Evolutionary conservation across 345 rosid species (phyloP).

Genomic region (Cardamine occulta): DNA sequence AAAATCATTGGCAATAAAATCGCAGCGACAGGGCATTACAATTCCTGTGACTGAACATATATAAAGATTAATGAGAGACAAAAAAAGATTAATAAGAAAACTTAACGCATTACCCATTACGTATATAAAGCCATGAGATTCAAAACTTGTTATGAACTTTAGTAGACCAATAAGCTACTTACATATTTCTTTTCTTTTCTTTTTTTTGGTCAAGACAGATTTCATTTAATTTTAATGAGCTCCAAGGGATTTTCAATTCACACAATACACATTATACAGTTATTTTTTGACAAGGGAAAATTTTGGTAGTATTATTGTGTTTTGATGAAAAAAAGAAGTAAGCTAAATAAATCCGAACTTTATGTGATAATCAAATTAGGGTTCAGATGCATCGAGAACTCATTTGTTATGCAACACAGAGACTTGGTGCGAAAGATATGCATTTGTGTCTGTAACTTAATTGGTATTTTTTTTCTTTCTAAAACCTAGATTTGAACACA

Average conservation of each 20-base stretch:
- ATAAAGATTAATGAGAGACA: not conserved
- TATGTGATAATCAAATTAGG: not conserved
- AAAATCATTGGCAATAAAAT: not conserved
- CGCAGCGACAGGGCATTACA: not conserved
- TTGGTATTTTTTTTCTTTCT: slow-evolving; percentile 19
- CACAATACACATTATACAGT: not conserved
- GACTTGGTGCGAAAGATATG: slow-evolving; percentile 36
- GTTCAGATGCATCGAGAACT: slow-evolving; percentile 23
- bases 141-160: not conserved
- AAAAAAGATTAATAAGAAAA: too few species aligned
- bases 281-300: not conserved
- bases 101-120: not conserved
- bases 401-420: slow-evolving; percentile 4
- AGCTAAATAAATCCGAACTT: not conserved
- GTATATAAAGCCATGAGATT: not conserved
- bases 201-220: too few species aligned
- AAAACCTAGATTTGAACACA: not conserved
- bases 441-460: slow-evolving; percentile 31
- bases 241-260: not conserved
- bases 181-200: too few species aligned
- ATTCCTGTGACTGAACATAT: not conserved
- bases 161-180: not conserved
- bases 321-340: not conserved
- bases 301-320: not conserved
- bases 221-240: too few species aligned